A percentile compares a stretch with the other conserved stretches of the same genome.
Conservation (phyloP, 2,329 filamentous ascomycete species). For the Botrytis pseudocinerea region DNA sequence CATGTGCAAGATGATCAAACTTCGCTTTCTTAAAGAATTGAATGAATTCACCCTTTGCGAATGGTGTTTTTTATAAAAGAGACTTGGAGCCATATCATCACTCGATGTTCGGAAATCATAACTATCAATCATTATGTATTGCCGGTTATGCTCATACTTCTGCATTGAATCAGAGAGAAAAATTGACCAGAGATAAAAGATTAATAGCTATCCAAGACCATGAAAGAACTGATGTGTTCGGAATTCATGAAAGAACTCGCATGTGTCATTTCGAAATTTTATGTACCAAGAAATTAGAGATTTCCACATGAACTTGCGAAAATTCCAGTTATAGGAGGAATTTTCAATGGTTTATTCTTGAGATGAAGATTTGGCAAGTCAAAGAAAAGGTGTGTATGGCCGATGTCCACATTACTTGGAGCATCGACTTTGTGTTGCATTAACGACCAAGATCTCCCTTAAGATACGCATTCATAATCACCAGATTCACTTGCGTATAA, state of each 20-base stretch:
- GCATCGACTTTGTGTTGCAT: accelerated
- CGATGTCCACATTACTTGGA: accelerated
- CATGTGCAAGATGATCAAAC: too few species aligned
- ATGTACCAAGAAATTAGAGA: accelerated
- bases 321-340: accelerated
- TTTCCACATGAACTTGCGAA: neutral
- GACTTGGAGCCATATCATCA: too few species aligned
- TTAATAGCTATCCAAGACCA: neutral
- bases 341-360: accelerated
- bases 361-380: accelerated
- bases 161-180: too few species aligned
- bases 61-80: too few species aligned
- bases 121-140: too few species aligned
- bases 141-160: too few species aligned
- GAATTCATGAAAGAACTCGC: accelerated
- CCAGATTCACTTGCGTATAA: neutral
- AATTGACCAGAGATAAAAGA: too few species aligned
- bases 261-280: accelerated
- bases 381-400: neutral
- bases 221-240: accelerated
- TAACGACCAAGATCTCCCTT: accelerated
- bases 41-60: too few species aligned
- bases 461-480: accelerated
- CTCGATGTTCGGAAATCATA: too few species aligned
- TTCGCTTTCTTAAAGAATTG: too few species aligned